phyloP scores from a whole-genome alignment of 352 stramenopile genomes.

The Globisporangium nagaii region DNA sequence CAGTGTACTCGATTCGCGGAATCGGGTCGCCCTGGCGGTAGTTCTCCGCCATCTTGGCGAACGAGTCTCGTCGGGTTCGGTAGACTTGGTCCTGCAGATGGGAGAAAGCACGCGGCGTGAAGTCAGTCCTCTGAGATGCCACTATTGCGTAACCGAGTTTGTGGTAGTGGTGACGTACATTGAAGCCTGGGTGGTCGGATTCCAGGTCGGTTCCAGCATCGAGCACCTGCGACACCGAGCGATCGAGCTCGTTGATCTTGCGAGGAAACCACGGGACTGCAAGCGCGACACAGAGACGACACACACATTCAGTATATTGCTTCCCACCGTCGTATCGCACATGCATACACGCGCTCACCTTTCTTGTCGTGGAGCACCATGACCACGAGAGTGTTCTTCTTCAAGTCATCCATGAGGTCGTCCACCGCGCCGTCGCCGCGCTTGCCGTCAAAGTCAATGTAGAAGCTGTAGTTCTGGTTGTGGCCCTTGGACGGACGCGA shows the following conservation, averaged over 20 bases:
- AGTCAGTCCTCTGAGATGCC: too few species aligned
- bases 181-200: constrained; percentile 94
- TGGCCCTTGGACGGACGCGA: constrained; percentile 85
- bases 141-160: neutral
- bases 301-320: neutral
- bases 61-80: constrained; percentile 77
- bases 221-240: constrained; percentile 72
- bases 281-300: neutral
- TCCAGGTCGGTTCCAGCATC: constrained; percentile 93
- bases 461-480: constrained; percentile 90
- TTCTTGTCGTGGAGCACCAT: constrained; percentile 94
- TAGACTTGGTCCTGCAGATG: constrained; percentile 83
- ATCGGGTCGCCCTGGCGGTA: constrained; percentile 91
- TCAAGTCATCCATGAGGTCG: constrained; percentile 81
- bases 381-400: constrained; percentile 84
- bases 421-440: constrained; percentile 76
- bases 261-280: constrained; percentile 80
- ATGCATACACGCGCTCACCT: constrained; percentile 22
- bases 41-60: constrained; percentile 86
- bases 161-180: constrained; percentile 31
- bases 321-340: neutral
- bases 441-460: constrained; percentile 90
- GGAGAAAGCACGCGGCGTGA: neutral
- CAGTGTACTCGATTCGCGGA: constrained; percentile 92
- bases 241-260: constrained; percentile 80